phyloP scores from a whole-genome alignment of 1,284 basidiomycete species.

The Pulchroboletus neoregius region DNA sequence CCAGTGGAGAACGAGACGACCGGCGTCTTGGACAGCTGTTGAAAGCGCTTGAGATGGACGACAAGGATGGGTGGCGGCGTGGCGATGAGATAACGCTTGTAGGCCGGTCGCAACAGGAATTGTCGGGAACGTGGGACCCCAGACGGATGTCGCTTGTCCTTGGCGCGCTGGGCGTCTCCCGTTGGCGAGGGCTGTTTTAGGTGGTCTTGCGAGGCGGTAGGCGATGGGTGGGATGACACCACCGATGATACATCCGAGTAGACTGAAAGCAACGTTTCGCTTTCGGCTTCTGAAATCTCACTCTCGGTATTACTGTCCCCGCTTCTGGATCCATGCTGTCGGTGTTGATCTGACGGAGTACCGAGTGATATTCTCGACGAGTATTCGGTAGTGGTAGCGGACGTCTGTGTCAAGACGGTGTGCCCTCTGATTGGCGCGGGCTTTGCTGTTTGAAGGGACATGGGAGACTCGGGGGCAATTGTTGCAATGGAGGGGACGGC shows the following conservation, averaged over 20 bases:
- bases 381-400: slow-evolving; percentile 2
- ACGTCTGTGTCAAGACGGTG: slow-evolving; percentile 14
- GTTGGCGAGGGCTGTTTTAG: slow-evolving; percentile 15
- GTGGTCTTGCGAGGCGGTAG: slow-evolving; percentile 28
- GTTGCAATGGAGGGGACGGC: slow-evolving; percentile 54
- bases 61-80: slow-evolving; percentile 85
- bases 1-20: slow-evolving; percentile 56
- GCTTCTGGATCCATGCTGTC: slow-evolving; percentile 18
- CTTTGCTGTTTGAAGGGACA: slow-evolving; percentile 20
- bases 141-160: slow-evolving; percentile 15
- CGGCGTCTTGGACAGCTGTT: slow-evolving; percentile 57
- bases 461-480: slow-evolving; percentile 42
- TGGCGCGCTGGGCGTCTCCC: background rate
- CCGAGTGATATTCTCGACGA: slow-evolving; percentile 32
- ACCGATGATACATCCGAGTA: slow-evolving; percentile 43
- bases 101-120: slow-evolving; percentile 75
- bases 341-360: slow-evolving; percentile 32
- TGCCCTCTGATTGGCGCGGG: slow-evolving; percentile 12
- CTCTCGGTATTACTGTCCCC: slow-evolving; percentile 42
- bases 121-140: slow-evolving; percentile 49
- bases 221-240: slow-evolving; percentile 35
- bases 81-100: slow-evolving; percentile 91
- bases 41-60: slow-evolving; percentile 91
- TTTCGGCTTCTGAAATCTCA: slow-evolving; percentile 38
- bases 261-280: slow-evolving; percentile 29